Evolutionary conservation across 176 grass and related monocot species (phyloP).

Genomic region (Juncus inflexus): DNA sequence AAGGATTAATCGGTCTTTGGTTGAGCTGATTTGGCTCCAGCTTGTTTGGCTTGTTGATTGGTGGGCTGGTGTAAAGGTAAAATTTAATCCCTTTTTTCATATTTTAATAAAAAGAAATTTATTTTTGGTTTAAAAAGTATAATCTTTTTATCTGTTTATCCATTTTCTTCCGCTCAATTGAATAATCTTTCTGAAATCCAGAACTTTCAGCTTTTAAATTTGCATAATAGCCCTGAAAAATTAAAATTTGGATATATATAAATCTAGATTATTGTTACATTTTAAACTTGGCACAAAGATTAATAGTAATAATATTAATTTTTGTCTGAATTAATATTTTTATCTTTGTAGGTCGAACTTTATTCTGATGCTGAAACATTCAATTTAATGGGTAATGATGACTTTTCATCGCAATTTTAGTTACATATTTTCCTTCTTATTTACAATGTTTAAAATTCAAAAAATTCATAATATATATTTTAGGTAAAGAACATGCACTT

Average conservation of each 20-base stretch:
- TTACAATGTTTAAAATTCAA: slow-evolving; percentile 2
- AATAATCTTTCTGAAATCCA: background rate
- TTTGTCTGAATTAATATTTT: slow-evolving; percentile 5
- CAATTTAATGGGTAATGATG: slow-evolving; percentile 46
- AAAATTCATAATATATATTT: slow-evolving; percentile 17
- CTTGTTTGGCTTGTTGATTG: slow-evolving; percentile 90
- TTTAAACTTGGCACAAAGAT: no score
- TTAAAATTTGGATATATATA: no score
- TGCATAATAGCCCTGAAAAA: no score
- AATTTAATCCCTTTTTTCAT: background rate
- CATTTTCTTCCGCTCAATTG: no score
- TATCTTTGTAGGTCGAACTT: slow-evolving; percentile 51
- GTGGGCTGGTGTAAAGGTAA: slow-evolving; percentile 95
- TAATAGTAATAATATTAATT: background rate
- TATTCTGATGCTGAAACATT: slow-evolving; percentile 61
- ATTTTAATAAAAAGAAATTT: no score
- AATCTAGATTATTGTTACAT: no score
- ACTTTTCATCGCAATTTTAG: background rate
- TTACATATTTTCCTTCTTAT: background rate
- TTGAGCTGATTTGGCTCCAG: slow-evolving; percentile 83
- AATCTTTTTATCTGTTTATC: background rate
- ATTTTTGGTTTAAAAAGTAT: background rate
- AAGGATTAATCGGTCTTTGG: slow-evolving; percentile 58
- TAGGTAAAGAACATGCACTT: slow-evolving; percentile 78
- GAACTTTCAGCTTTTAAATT: no score